Evolutionary conservation across 768 basidiomycete genomes (phyloP).

Genomic region (Boletus pseudopeckii): DNA sequence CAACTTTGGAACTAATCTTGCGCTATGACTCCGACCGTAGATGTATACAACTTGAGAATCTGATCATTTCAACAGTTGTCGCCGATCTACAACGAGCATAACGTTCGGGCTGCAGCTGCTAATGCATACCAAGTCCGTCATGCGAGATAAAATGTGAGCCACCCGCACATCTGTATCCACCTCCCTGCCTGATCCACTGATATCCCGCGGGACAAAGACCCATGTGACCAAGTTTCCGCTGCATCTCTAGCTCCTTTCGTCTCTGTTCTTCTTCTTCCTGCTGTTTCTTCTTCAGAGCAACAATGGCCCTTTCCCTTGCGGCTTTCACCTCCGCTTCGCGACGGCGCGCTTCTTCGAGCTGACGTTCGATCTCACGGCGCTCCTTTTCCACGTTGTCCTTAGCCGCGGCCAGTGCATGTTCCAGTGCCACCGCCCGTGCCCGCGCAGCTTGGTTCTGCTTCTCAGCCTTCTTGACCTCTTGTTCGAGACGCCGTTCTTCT

Average conservation of each 20-base stretch:
- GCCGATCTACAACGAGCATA: background rate
- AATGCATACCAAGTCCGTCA: background rate
- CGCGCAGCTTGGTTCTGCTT: slow-evolving; percentile 12
- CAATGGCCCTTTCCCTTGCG: slow-evolving; percentile 23
- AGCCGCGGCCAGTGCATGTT: slow-evolving; percentile 17
- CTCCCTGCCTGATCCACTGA: slow-evolving; percentile 39
- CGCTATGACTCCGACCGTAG: background rate
- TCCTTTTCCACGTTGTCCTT: slow-evolving; percentile 19
- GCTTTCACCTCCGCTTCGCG: slow-evolving; percentile 24
- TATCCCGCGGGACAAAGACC: slow-evolving; percentile 48
- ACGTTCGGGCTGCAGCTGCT: too few relatives aligned
- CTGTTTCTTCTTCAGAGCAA: slow-evolving; percentile 31
- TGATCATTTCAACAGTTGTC: background rate
- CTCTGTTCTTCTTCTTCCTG: slow-evolving; percentile 38
- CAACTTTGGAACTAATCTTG: too few relatives aligned
- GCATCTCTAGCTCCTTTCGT: slow-evolving; percentile 31
- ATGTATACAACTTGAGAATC: background rate
- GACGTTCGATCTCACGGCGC: slow-evolving; percentile 23
- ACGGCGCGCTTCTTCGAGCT: slow-evolving; percentile 29
- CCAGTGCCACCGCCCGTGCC: slow-evolving; percentile 9
- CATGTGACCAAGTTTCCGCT: slow-evolving; percentile 43
- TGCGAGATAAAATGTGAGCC: slow-evolving; percentile 41
- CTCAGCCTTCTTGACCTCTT: slow-evolving; percentile 16
- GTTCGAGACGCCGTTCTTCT: slow-evolving; percentile 17
- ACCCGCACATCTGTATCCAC: slow-evolving; percentile 46